Base-by-base conservation (phyloP, 2,329 filamentous ascomycete species). In the Colletotrichum lentis region DNA sequence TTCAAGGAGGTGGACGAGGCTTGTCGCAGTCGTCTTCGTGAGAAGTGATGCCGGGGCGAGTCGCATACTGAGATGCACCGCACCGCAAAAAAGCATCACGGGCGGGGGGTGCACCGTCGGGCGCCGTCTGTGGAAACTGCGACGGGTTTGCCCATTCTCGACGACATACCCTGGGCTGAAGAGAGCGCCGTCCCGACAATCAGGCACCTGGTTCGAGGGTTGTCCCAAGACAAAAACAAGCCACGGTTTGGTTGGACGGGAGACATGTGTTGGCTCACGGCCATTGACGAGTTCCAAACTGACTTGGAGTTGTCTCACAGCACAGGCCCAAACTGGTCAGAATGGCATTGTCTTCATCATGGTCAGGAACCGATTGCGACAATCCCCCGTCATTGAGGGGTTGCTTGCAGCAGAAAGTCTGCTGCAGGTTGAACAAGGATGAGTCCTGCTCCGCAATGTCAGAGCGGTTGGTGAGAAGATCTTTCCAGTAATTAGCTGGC, bases 141-240 rank as follows among this genome's bases (percentile, higher is more conserved):
- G n/a, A 54, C 61, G 55, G 20, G 50, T 10, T n/a, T 60, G 10
- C 27, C 41, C 41, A 22, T 31, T 39, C 22, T 22, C 44, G 16
- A 43, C 35, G 43, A 43, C 35, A 60, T 39, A 27, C 18, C 20
- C 57, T 60, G n/a, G 50, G 54, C 57, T 60, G 56, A 56, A 60
- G 44, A 68, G 62, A 52, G 55, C 10, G 16, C 55, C 62, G 55
- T 68, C 66, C 62, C 66, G 62, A 68, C 55, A 61, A 27, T 68
- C 66, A 24, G 66, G 66, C 55, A 56, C 62, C 35, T 55, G 66
- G 62, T 56, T 52, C 56, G 55, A 66, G 22, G 61, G 35, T 24
- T n/a, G 44, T 37, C 47, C 22, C 35, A 24, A 55, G 31, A 65
- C 55, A 60, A 55, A 47, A 46, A 18, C 22, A 55, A 68, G 66